These are phyloP conservation scores for Endogone sp. DNA, from an alignment of 192 early-diverging fungal species.

Conservation along the genomic window DNA sequence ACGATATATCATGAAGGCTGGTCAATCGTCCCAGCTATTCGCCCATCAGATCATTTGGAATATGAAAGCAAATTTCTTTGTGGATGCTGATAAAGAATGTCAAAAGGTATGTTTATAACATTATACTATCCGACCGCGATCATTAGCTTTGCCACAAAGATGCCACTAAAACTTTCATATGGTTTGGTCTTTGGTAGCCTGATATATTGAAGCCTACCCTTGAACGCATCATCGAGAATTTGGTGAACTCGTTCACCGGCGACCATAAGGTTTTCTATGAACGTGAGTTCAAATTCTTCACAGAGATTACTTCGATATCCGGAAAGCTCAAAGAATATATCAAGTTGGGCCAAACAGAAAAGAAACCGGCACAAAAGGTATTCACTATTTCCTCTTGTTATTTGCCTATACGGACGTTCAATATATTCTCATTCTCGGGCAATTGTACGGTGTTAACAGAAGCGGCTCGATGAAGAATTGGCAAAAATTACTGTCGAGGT, in stretches of 20 bases:
- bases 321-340: slow-evolving; percentile 95
- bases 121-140: too few relatives aligned
- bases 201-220: slow-evolving; percentile 88
- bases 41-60: slow-evolving; percentile 99
- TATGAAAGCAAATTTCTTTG: slow-evolving; percentile 98
- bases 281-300: slow-evolving; percentile 96
- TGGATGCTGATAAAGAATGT: slow-evolving; percentile 50
- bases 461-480: slow-evolving; percentile 98
- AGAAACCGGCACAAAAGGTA: slow-evolving; percentile 67
- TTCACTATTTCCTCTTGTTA: slow-evolving; percentile 1
- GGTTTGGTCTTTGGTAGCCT: slow-evolving; percentile 32
- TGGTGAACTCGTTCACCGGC: slow-evolving; percentile 79
- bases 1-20: slow-evolving; percentile 91
- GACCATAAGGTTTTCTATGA: slow-evolving; percentile 89
- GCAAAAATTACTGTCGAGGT: slow-evolving; percentile 90
- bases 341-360: slow-evolving; percentile 85
- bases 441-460: slow-evolving; percentile 27
- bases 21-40: slow-evolving; percentile 91
- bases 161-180: not conserved
- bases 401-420: not conserved
- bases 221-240: slow-evolving; percentile 82
- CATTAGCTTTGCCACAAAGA: too few relatives aligned
- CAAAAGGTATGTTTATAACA: slow-evolving; percentile 11
- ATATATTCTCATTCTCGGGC: not conserved
- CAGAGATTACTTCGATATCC: slow-evolving; percentile 94